phyloP scores from a whole-genome alignment of 106 monocot genomes.

The Dendrobium catenatum region DNA sequence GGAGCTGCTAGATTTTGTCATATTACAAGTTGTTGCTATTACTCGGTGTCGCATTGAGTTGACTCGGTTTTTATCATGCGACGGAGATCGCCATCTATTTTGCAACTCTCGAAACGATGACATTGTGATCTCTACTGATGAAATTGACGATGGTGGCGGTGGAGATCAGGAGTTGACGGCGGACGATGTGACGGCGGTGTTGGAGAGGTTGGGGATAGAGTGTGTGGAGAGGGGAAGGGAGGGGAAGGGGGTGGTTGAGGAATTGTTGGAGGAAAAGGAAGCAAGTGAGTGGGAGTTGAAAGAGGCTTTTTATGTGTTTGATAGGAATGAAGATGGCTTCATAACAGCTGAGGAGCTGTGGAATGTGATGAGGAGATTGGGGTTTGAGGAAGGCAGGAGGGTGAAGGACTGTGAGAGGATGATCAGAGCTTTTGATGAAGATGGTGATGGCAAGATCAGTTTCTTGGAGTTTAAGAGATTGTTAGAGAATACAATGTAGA shows the following conservation, averaged over 20 bases:
- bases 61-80: too few species aligned
- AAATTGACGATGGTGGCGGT: background rate
- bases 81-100: background rate
- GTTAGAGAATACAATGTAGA: constrained; percentile 18
- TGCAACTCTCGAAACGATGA: background rate
- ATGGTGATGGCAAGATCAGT: constrained; percentile 40
- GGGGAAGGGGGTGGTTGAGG: background rate
- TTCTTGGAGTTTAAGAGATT: constrained; percentile 32
- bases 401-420: constrained; percentile 33
- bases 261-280: constrained; percentile 32
- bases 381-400: constrained; percentile 20
- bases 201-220: constrained; percentile 2
- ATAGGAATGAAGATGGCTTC: constrained; percentile 44
- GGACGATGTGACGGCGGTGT: background rate
- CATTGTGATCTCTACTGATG: background rate
- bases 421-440: constrained; percentile 30
- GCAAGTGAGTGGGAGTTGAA: constrained; percentile 35
- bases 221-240: background rate
- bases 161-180: background rate
- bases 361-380: constrained; percentile 31
- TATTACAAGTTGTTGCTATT: background rate
- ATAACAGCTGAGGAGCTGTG: constrained; percentile 34
- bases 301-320: constrained; percentile 50
- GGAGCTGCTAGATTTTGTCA: background rate
- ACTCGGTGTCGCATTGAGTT: background rate